A percentile compares a stretch with the other conserved stretches of the same genome.
Conservation (phyloP, 768 basidiomycete species). For the Lyophyllum atratum region DNA sequence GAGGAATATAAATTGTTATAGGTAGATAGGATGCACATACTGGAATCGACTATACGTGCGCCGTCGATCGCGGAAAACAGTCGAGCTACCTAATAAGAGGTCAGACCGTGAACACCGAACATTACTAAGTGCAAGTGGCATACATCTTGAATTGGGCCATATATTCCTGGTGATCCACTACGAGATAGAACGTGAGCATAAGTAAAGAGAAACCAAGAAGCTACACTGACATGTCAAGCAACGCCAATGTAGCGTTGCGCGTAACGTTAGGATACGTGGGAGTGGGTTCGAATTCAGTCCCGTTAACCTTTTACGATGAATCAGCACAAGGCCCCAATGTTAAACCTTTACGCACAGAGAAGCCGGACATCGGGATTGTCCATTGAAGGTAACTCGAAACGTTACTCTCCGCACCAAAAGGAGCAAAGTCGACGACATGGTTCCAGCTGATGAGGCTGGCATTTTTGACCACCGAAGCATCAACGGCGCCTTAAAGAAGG, state of each 20-base stretch:
- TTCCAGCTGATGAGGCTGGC: conserved; percentile 68
- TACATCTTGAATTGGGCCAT: conserved; percentile 80
- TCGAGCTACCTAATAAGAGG: conserved; percentile 56
- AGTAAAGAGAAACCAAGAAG: neutral
- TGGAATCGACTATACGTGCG: conserved; percentile 67
- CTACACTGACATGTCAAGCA: conserved; percentile 71
- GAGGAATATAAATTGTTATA: neutral
- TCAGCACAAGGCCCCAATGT: neutral
- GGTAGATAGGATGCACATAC: conserved; percentile 32
- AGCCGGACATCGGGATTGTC: conserved; percentile 60
- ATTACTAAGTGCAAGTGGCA: conserved; percentile 15
- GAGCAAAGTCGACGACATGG: conserved; percentile 72
- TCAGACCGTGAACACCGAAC: conserved; percentile 2
- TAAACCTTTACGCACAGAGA: conserved; percentile 45
- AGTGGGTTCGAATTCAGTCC: conserved; percentile 47
- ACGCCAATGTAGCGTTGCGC: conserved; percentile 59
- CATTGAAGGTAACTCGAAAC: conserved; percentile 75
- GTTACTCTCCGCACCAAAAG: conserved; percentile 56
- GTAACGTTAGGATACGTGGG: conserved; percentile 66
- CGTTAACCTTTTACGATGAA: conserved; percentile 49
- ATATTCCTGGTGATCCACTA: conserved; percentile 72
- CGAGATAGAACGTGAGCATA: neutral
- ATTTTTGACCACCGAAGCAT: conserved; percentile 66
- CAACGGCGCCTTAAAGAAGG: conserved; percentile 62
- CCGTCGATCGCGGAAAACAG: conserved; percentile 61